phyloP scores from a whole-genome alignment of 1,139 yeast species.

The Taphrina betulina region DNA sequence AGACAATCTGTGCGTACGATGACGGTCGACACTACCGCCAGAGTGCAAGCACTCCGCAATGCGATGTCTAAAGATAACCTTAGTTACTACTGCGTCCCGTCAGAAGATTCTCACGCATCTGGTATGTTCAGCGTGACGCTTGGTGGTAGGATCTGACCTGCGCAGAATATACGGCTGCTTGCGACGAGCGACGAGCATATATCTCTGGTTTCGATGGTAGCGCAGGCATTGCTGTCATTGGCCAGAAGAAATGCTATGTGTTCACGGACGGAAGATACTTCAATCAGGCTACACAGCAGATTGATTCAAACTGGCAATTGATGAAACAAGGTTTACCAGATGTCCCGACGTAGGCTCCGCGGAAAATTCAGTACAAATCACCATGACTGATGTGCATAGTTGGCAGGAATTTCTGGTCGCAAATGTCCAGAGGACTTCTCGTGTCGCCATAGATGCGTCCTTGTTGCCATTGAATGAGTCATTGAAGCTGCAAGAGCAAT shows the following conservation, averaged over 20 bases:
- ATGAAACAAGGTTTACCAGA: conserved; percentile 59
- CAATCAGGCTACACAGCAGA: conserved; percentile 81
- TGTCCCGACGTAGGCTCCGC: conserved; percentile 12
- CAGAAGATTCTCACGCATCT: conserved; percentile 29
- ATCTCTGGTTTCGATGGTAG: conserved; percentile 78
- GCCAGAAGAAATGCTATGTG: conserved; percentile 71
- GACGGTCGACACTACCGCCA: conserved; percentile 39
- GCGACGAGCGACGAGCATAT: conserved; percentile 36
- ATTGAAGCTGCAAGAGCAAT: conserved; percentile 42
- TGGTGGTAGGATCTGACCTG: not conserved
- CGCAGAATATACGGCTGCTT: conserved; percentile 34
- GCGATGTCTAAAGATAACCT: conserved; percentile 64
- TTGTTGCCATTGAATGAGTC: conserved; percentile 51
- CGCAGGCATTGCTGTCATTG: conserved; percentile 88
- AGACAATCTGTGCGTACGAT: no score
- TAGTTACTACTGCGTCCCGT: conserved; percentile 57
- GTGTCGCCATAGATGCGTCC: conserved; percentile 65
- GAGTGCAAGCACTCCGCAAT: conserved; percentile 59
- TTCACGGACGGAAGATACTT: conserved; percentile 96
- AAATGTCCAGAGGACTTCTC: conserved; percentile 40
- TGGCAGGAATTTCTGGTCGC: conserved; percentile 81
- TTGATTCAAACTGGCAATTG: conserved; percentile 79
- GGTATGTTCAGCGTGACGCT: not conserved
- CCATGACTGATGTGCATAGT: conserved; percentile 60
- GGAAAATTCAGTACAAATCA: conserved; percentile 35